Conservation (phyloP, 345 rosid species). For the Populus ilicifolia region DNA sequence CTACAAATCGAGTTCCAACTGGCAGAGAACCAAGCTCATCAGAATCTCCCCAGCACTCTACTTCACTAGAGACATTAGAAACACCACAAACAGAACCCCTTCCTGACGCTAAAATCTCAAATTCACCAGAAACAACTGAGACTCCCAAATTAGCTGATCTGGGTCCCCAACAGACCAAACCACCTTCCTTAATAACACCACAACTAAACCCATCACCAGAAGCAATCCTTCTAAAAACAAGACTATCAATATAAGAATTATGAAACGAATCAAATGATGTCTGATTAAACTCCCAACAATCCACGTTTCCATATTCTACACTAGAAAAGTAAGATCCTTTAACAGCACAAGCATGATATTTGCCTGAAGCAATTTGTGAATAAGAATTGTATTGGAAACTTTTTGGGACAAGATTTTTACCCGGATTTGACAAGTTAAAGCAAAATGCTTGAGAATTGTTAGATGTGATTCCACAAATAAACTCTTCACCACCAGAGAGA, state of each 20-base stretch:
- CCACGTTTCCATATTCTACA: constrained; percentile 57
- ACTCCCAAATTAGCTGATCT: constrained; percentile 39
- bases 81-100: constrained; percentile 58
- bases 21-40: constrained; percentile 35
- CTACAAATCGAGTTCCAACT: constrained; percentile 39
- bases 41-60: constrained; percentile 63
- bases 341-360: constrained; percentile 76
- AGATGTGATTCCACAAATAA: constrained; percentile 68
- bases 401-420: constrained; percentile 62
- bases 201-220: constrained; percentile 91
- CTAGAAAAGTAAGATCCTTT: constrained; percentile 77
- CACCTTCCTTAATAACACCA: constrained; percentile 70
- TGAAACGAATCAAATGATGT: too few relatives aligned
- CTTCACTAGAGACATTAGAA: constrained; percentile 38
- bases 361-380: constrained; percentile 77
- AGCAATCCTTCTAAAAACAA: constrained; percentile 51
- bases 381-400: constrained; percentile 49
- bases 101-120: constrained; percentile 54
- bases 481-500: constrained; percentile 74
- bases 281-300: constrained; percentile 65
- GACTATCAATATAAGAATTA: constrained; percentile 35
- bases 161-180: constrained; percentile 89
- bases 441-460: constrained; percentile 70
- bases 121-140: constrained; percentile 37
- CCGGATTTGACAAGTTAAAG: constrained; percentile 47